phyloP scores from a whole-genome alignment of 2,329 filamentous ascomycete species.

The Grosmannia serpens region DNA sequence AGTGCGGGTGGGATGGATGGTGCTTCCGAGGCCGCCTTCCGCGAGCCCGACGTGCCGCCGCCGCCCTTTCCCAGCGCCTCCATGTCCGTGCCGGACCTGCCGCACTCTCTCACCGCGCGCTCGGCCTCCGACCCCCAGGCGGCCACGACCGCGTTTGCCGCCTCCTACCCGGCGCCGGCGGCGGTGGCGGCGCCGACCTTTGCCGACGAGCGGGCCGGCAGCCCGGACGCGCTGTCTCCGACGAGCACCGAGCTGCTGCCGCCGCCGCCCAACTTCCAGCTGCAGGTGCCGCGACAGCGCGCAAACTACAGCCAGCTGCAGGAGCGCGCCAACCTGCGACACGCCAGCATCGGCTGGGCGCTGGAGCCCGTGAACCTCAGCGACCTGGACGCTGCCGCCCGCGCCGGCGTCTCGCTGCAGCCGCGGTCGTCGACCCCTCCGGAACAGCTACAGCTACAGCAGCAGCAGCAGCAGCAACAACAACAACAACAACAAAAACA shows the following conservation, averaged over 20 bases:
- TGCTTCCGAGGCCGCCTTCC: not conserved
- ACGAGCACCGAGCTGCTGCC: not conserved
- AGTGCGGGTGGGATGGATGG: not conserved
- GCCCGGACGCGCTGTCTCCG: not conserved
- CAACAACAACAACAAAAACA: constrained; percentile 10
- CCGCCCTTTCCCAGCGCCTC: not conserved
- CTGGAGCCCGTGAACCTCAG: constrained; percentile 21
- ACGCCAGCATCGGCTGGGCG: constrained; percentile 22
- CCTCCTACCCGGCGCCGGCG: not conserved
- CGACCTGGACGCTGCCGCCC: not conserved
- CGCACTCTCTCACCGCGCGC: not conserved
- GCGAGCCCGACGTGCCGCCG: not conserved
- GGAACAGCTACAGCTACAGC: no score
- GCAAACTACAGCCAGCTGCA: constrained; percentile 9
- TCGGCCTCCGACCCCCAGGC: not conserved
- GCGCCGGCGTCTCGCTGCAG: not conserved
- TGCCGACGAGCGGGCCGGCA: not conserved
- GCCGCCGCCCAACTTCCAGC: not conserved
- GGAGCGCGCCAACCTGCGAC: constrained; percentile 16
- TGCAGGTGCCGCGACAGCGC: constrained; percentile 4
- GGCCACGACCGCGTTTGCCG: not conserved
- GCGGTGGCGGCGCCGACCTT: no score
- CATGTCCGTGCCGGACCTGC: constrained; percentile 12
- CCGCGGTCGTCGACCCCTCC: no score
- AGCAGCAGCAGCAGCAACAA: constrained; percentile 6